A percentile compares a stretch with the other conserved stretches of the same genome.
Evolutionary conservation across 1,284 basidiomycete genomes (phyloP).

Genomic region (Trichosporon inkin): DNA sequence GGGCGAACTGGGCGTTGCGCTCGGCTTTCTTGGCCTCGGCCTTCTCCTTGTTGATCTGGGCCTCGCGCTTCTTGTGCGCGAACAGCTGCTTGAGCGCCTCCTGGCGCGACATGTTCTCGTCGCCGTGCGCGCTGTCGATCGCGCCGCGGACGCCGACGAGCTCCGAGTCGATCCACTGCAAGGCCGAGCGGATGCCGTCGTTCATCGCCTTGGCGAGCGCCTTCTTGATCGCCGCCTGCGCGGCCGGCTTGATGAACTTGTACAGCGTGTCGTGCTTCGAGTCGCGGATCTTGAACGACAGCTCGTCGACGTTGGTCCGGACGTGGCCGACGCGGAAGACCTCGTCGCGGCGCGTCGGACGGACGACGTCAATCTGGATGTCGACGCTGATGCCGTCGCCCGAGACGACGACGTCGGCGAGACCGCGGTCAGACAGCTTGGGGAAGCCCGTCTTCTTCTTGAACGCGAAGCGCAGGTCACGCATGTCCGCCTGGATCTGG

Average conservation of each 20-base stretch:
- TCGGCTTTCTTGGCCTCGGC: constrained; percentile 25
- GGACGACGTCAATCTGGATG: constrained; percentile 51
- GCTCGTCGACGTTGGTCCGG: constrained; percentile 61
- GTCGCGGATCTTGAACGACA: constrained; percentile 88
- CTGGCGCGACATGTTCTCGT: constrained; percentile 55
- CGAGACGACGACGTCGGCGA: constrained; percentile 84
- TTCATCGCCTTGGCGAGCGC: constrained; percentile 80
- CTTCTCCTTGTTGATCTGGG: constrained; percentile 35
- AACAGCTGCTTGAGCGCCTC: constrained; percentile 67
- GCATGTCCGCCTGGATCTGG: constrained; percentile 92
- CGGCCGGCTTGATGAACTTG: constrained; percentile 55
- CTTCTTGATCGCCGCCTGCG: constrained; percentile 72
- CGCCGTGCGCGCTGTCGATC: constrained; percentile 64
- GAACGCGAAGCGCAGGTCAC: constrained; percentile 85
- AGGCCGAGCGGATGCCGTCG: constrained; percentile 68
- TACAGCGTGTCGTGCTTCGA: constrained; percentile 86
- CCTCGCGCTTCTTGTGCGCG: constrained; percentile 50
- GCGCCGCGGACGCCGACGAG: constrained; percentile 57
- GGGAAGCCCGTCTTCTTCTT: constrained; percentile 48
- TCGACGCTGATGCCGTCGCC: constrained; percentile 58
- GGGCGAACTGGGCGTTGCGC: constrained; percentile 16
- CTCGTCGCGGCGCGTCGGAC: constrained; percentile 35
- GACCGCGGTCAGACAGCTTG: constrained; percentile 76
- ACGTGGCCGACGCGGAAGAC: constrained; percentile 39
- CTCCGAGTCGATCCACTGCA: constrained; percentile 73